Base-by-base conservation (phyloP, 805 yeast genomes). In the Grigorovia humatica region DNA sequence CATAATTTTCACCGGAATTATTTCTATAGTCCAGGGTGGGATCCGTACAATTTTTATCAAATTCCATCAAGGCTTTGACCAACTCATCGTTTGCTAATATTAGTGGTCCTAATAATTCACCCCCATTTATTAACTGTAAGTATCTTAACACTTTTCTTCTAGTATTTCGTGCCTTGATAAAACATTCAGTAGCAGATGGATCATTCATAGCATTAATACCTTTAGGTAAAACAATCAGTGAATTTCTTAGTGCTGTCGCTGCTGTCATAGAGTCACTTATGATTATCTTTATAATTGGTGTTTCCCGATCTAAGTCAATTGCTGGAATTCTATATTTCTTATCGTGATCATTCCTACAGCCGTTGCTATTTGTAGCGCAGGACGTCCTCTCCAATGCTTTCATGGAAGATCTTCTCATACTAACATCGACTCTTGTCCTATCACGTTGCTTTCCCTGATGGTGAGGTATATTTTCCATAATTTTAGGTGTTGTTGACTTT, bases 81-180 rank as follows among this genome's bases (percentile, higher is more conserved):
- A 93, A 75, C 64, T 88, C 90, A 60, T 93, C 99, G 64, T 93
- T 93, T 46, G 96, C 95, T 59, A 80, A 83, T 52, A 93, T 80
- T 55, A 93, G 74, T 45, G 88, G 77, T n/a, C 97, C 98, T 55
- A 93, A 69, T 55, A 81, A 85, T 61, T 88, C 96, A 56, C 90
- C 97, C 53, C 81, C 82, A 44, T 87, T 85, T 43, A 89, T 88
- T 49, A 80, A 74, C 68, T 93, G 98, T 57, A 93, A 74, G 64
- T 89, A 89, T 55, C 88, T 73, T 56, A 93, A 73, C 15, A 93
- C 80, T 59, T 81, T 82, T 54, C 96, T 76, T 65, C 99, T 79
- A 49, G 85, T 77, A 8, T 77, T 71, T 54, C 91, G 78, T 59
- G 95, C 85, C 65, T 81, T 76, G 53, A 87, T 84, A 63, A 91